Base-by-base conservation (phyloP, 768 basidiomycete genomes). In the Leucosporidium yakuticum region DNA sequence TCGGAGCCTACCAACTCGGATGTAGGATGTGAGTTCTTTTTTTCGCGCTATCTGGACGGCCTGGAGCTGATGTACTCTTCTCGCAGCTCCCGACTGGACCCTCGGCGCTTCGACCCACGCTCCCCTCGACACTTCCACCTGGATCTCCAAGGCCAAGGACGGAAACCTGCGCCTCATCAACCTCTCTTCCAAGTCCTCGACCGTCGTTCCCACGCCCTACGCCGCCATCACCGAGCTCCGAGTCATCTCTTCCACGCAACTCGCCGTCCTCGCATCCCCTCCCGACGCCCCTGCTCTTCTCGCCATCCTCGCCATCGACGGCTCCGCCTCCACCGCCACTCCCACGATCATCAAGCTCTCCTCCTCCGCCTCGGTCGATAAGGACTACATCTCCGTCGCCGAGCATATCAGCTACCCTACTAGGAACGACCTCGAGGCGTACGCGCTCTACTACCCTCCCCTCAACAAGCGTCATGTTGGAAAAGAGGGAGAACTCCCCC, bases 371-470 rank as follows among this genome's bases (percentile, higher is more conserved):
- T 14, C 32, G 8, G 69, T 73, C 66, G 69, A 68, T 31, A 12
- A 54, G 17, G 63, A 54, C 0, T 70, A 68, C 62, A 60, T 73
- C 51, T 58, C 69, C 2, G 29, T 25, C n/a, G 72, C 61, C 12
- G 7, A 56, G n/a, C 12, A 49, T 1, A 63, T 73, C 66, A 53
- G 25, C 20, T 73, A 58, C 64, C 61, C 69, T 20, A 59, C 57
- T 3, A 25, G 29, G 19, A 55, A 65, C 36, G 56, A 47, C 8
- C 20, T 49, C 7, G 64, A 56, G 21, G 67, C 61, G 6, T 63
- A 90, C 74, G 84, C 85, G 25, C 80, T 89, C 31, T 88, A 83
- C 74, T 88, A 87, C 72, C 80, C 84, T 0, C 89, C 90, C 0
- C 82, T 79, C 60, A 89, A 89, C 74, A 85, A 87, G 0, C 75